Evolutionary conservation across 768 basidiomycete species (phyloP).

Genomic region (Sistotremastrum niveocremeum): DNA sequence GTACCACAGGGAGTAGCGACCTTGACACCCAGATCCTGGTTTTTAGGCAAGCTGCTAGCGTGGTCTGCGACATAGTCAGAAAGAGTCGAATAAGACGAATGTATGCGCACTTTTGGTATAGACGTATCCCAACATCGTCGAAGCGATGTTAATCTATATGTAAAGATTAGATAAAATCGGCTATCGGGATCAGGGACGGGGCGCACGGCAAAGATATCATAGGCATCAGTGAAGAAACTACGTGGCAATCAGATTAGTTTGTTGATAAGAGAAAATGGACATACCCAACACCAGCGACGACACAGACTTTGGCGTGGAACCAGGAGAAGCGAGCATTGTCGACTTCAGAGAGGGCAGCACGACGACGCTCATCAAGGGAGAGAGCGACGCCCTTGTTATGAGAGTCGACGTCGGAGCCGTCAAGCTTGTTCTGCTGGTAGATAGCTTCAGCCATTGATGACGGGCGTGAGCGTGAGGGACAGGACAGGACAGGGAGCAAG

Average conservation of each 20-base stretch:
- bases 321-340: constrained; percentile 83
- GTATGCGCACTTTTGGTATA: constrained; percentile 33
- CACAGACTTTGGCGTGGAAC: constrained; percentile 73
- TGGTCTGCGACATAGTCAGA: constrained; percentile 1
- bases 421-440: not conserved
- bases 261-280: too few relatives aligned
- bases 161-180: not conserved
- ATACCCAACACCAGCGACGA: constrained; percentile 51
- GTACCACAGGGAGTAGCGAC: constrained; percentile 69
- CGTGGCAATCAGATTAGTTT: too few relatives aligned
- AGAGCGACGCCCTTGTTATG: constrained; percentile 2
- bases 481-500: too few relatives aligned
- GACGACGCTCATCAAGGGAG: constrained; percentile 53
- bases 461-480: too few relatives aligned
- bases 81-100: constrained; percentile 1
- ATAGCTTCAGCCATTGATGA: too few relatives aligned
- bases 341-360: constrained; percentile 72
- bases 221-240: constrained; percentile 76
- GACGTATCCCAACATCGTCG: constrained; percentile 72
- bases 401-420: not conserved
- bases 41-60: constrained; percentile 29
- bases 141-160: constrained; percentile 57
- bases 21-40: constrained; percentile 69
- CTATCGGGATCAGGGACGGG: not conserved
- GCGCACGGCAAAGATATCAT: constrained; percentile 62